A percentile compares a stretch with the other conserved stretches of the same genome.
These are phyloP conservation scores for Eucalyptus marginata DNA, from an alignment of 345 rosid species.

Conservation along the genomic window DNA sequence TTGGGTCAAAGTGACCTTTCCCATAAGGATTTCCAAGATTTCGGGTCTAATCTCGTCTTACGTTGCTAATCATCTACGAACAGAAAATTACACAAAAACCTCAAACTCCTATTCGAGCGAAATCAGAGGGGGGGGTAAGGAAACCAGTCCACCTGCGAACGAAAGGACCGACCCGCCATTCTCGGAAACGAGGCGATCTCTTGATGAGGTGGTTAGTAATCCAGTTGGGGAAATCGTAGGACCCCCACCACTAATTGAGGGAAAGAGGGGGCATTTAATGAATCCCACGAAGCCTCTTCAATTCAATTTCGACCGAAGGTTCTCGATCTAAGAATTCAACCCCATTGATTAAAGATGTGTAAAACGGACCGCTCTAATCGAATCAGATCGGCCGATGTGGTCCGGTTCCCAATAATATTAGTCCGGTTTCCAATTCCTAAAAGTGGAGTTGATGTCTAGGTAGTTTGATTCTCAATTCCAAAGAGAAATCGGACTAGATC, in stretches of 20 bases:
- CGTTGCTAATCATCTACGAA: background rate
- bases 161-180: background rate
- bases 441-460: accelerated
- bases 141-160: background rate
- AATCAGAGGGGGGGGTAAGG: background rate
- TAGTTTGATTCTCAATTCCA: too few relatives aligned
- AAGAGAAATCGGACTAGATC: accelerated
- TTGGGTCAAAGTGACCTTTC: background rate
- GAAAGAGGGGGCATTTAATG: background rate
- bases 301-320: background rate
- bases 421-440: accelerated
- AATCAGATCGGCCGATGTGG: accelerated
- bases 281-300: background rate
- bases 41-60: background rate
- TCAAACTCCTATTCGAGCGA: background rate
- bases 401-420: accelerated
- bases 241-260: background rate
- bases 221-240: background rate
- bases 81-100: background rate
- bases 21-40: background rate
- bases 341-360: background rate
- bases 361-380: accelerated
- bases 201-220: background rate
- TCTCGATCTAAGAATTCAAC: background rate
- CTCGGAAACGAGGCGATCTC: background rate